phyloP scores from a whole-genome alignment of 2,329 filamentous ascomycete genomes.

The Exophiala dermatitidis region DNA sequence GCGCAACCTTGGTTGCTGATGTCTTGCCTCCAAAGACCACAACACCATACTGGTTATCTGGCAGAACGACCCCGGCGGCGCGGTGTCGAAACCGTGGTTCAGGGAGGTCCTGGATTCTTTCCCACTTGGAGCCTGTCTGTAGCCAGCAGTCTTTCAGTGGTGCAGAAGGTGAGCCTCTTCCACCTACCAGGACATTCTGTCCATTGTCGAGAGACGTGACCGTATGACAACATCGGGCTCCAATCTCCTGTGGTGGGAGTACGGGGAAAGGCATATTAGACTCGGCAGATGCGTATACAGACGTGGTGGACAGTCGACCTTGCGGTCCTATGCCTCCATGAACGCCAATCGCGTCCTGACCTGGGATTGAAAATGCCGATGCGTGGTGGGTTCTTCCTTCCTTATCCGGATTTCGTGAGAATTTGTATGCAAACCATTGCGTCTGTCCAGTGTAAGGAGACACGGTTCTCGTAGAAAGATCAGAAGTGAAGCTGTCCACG shows the following conservation, averaged over 20 bases:
- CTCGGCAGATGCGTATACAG: slow-evolving; percentile 43
- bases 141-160: slow-evolving; percentile 71
- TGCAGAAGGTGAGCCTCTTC: slow-evolving; percentile 66
- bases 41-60: slow-evolving; percentile 37
- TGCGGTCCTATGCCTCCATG: slow-evolving; percentile 41
- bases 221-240: slow-evolving; percentile 64
- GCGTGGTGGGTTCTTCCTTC: slow-evolving; percentile 55
- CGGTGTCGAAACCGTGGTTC: slow-evolving; percentile 69
- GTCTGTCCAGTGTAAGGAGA: slow-evolving; percentile 19
- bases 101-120: slow-evolving; percentile 57
- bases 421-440: slow-evolving; percentile 29
- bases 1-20: slow-evolving; percentile 43
- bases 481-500: slow-evolving; percentile 23
- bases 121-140: slow-evolving; percentile 57
- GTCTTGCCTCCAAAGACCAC: slow-evolving; percentile 59
- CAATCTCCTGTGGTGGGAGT: slow-evolving; percentile 36
- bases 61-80: slow-evolving; percentile 43
- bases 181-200: slow-evolving; percentile 63
- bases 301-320: slow-evolving; percentile 41
- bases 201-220: slow-evolving; percentile 56
- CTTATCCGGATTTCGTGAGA: slow-evolving; percentile 35
- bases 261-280: slow-evolving; percentile 42
- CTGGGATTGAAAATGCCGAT: slow-evolving; percentile 41
- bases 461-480: slow-evolving; percentile 26
- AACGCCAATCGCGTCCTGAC: slow-evolving; percentile 32